phyloP scores from a whole-genome alignment of 1,284 basidiomycete genomes.

The Tausonia pullulans region DNA sequence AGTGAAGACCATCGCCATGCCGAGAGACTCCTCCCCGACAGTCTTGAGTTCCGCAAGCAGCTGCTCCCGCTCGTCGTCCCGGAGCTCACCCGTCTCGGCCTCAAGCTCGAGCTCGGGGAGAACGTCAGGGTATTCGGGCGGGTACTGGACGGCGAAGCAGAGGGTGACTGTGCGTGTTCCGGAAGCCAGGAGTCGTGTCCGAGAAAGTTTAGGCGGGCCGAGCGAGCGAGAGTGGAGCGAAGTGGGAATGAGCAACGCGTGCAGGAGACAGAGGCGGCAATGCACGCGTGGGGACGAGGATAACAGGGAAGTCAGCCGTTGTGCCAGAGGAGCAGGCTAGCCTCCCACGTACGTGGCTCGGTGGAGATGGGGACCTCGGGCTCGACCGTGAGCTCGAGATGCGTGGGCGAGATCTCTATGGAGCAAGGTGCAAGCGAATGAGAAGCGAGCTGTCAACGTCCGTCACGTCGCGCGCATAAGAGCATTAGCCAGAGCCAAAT shows the following conservation, averaged over 20 bases:
- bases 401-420: constrained; percentile 73
- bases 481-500: constrained; percentile 19
- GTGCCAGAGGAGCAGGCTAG: background rate
- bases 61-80: constrained; percentile 44
- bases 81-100: constrained; percentile 54
- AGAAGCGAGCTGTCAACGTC: constrained; percentile 29
- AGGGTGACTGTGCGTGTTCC: constrained; percentile 51
- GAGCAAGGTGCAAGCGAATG: constrained; percentile 36
- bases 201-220: no score
- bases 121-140: constrained; percentile 58
- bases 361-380: constrained; percentile 65
- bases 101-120: constrained; percentile 64
- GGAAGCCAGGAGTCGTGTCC: no score
- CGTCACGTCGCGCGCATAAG: constrained; percentile 14
- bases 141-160: constrained; percentile 56
- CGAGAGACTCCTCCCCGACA: constrained; percentile 74
- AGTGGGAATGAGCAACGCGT: background rate
- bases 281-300: background rate
- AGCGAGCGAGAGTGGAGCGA: constrained; percentile 8
- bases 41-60: constrained; percentile 51
- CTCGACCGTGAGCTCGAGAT: constrained; percentile 75
- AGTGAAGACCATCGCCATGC: constrained; percentile 97
- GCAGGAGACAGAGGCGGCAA: background rate
- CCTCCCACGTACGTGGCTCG: constrained; percentile 43
- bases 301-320: background rate